Base-by-base conservation (phyloP, 2,329 filamentous ascomycete species). In the Keithomyces neogunnii region DNA sequence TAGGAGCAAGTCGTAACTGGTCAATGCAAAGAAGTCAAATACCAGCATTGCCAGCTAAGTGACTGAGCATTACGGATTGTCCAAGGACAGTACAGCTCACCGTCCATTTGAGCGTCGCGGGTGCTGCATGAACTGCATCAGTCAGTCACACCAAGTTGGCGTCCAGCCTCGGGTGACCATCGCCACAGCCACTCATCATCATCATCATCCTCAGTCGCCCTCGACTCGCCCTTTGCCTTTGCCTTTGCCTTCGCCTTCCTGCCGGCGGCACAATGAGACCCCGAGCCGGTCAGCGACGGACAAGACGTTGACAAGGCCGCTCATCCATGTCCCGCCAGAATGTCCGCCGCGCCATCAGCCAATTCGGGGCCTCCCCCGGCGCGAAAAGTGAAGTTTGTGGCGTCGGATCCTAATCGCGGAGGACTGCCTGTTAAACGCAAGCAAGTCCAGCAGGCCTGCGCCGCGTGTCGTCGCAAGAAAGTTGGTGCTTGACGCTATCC, bases 391-490 rank as follows among this genome's bases (percentile, higher is more conserved):
- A 80, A 75, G 59, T 83, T 82, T 61, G 74, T 83, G 52, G 76
- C 73, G 49, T 76, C 77, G 10, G 76, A 82, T 62, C 69, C 69
- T 5, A 69, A 69, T 29, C 62, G 68, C 13, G 68, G 68, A 45
- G 78, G 78, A 19, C 64, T 81, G 52, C 78, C 78, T 4, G 68
- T 79, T 50, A 84, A 84, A 66, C 69, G 80, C 48, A 79, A 79
- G 56, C 80, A 83, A 59, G 77, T 81, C 28, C 72, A 74, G 52
- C 78, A 81, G 32, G 80, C 80, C 4, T 84, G 80, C 55, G 68
- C 71, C 0, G 64, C 68, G 2, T 84, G 80, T 56, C 74, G 80
- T 4, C 74, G 72, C 47, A 75, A 75, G 54, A 82, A 82, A 70
- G 76, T 77, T 48, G 45, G 61, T 48, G 19, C 19, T 19, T 19